These are phyloP conservation scores for Nissolia schottii DNA, from an alignment of 306 rosid species.

Conservation along the genomic window DNA sequence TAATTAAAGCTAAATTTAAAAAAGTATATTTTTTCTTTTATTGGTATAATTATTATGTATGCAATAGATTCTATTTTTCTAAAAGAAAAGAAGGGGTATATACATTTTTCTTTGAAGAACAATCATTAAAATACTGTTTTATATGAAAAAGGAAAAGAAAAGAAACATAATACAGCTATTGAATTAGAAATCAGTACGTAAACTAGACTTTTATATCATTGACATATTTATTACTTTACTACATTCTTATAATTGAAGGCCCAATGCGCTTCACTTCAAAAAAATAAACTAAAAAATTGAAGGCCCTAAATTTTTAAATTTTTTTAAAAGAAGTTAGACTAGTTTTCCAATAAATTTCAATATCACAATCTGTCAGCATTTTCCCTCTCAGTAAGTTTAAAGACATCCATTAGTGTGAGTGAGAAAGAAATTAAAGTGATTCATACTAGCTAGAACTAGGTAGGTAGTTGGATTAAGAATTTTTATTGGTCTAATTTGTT, in stretches of 20 bases:
- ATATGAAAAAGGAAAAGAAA: background rate
- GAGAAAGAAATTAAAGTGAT: background rate
- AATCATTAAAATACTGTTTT: background rate
- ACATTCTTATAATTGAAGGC: background rate
- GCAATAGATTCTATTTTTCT: background rate
- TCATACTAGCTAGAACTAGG: background rate
- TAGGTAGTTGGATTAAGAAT: background rate
- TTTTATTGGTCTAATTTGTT: background rate
- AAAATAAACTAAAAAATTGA: too few relatives aligned
- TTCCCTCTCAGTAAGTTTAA: background rate
- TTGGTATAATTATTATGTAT: background rate
- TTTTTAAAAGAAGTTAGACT: background rate
- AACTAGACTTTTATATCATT: background rate
- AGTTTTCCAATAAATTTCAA: background rate
- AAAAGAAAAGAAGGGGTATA: too few relatives aligned
- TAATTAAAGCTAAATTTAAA: conserved; percentile 1
- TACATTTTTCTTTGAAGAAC: background rate
- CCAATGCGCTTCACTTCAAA: too few relatives aligned
- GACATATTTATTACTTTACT: background rate
- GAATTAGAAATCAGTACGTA: background rate
- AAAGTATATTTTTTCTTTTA: background rate
- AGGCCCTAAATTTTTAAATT: background rate
- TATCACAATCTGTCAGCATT: background rate
- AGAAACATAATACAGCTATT: background rate
- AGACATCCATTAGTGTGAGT: background rate